phyloP scores from a whole-genome alignment of 441 rosid species.

The Theobroma grandiflorum region DNA sequence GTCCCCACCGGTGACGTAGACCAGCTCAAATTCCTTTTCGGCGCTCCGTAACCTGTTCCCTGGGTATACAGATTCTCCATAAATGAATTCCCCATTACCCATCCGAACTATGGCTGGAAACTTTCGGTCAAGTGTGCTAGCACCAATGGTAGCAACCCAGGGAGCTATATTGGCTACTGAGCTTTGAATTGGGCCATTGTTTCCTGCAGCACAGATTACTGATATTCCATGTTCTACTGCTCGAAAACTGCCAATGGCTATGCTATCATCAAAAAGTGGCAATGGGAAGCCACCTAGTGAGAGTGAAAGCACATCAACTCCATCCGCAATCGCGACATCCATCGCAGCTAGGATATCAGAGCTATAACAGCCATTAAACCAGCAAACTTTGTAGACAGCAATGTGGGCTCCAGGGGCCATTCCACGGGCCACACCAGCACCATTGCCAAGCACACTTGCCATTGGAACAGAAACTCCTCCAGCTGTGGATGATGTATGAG shows the following conservation, averaged over 20 bases:
- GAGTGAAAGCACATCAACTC: constrained; percentile 73
- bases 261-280: constrained; percentile 65
- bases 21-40: constrained; percentile 54
- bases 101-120: constrained; percentile 63
- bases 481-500: constrained; percentile 75
- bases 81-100: constrained; percentile 53
- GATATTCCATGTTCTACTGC: constrained; percentile 69
- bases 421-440: constrained; percentile 70
- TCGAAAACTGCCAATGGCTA: constrained; percentile 71
- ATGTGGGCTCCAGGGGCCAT: constrained; percentile 76
- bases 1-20: constrained; percentile 57
- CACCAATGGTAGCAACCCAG: constrained; percentile 71
- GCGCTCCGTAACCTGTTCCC: constrained; percentile 44
- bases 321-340: constrained; percentile 68
- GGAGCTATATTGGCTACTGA: constrained; percentile 81
- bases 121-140: constrained; percentile 68
- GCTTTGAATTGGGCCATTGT: constrained; percentile 62
- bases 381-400: constrained; percentile 77
- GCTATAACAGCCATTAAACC: constrained; percentile 80
- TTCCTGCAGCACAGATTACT: constrained; percentile 73
- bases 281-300: constrained; percentile 74
- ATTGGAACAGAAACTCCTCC: constrained; percentile 61
- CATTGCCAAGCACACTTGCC: constrained; percentile 69
- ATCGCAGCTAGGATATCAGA: constrained; percentile 78
- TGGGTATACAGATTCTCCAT: constrained; percentile 66